Percentiles rank a stretch among this genome's conserved stretches.
Evolutionary conservation across 2,329 filamentous ascomycete species (phyloP).

Genomic region (Elsinoe ampelina): DNA sequence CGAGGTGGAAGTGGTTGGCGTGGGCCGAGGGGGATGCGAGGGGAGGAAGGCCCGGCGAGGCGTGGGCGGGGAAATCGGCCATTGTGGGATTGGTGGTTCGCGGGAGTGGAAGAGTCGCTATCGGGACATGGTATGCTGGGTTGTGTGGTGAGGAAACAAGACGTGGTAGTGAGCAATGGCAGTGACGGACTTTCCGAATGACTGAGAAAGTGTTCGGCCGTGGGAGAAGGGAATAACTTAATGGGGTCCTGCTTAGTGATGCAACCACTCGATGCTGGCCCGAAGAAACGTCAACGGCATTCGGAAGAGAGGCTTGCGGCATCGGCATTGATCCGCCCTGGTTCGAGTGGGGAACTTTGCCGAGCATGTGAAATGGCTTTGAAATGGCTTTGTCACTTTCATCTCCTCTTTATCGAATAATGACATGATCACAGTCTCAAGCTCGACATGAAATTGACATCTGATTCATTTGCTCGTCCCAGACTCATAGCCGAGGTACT

Average conservation of each 20-base stretch:
- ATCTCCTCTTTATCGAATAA: not conserved
- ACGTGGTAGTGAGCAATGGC: not conserved
- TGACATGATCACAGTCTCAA: not conserved
- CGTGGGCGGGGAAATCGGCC: constrained; percentile 30
- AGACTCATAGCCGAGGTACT: not conserved
- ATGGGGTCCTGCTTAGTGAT: constrained; percentile 3
- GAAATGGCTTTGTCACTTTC: not conserved
- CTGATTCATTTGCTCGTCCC: not conserved
- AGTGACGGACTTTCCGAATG: not conserved
- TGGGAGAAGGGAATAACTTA: not conserved
- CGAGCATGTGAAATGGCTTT: constrained; percentile 5
- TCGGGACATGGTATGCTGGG: not conserved
- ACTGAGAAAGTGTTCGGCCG: not conserved
- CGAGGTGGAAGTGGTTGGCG: constrained; percentile 33
- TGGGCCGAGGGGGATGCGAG: constrained; percentile 44
- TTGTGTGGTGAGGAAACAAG: not conserved
- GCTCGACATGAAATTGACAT: not conserved
- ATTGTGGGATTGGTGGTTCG: constrained; percentile 1
- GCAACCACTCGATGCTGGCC: not conserved
- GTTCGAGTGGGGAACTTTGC: constrained; percentile 4
- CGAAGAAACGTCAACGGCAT: constrained; percentile 11
- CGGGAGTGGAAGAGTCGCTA: not conserved
- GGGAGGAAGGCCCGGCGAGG: constrained; percentile 32
- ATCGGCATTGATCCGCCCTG: not conserved
- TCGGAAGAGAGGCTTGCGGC: not conserved